A percentile compares a stretch with the other conserved stretches of the same genome.
Evolutionary conservation across 2,329 filamentous ascomycete species (phyloP).

Genomic region (Exophiala sideris): DNA sequence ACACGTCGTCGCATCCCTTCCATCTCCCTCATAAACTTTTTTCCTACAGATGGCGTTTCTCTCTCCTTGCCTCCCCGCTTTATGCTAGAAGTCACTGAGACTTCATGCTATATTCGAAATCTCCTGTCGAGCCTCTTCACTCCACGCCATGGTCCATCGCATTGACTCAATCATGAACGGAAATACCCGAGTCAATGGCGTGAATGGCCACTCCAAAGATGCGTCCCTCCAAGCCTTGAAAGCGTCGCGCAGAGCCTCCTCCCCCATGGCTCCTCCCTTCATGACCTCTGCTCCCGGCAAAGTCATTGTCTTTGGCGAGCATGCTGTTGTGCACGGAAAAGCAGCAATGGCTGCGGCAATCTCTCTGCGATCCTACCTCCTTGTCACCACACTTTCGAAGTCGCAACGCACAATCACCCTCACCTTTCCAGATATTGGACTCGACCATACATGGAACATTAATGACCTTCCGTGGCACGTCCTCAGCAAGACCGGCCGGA

Average conservation of each 20-base stretch:
- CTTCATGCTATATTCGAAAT: not conserved
- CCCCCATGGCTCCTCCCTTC: slow-evolving; percentile 76
- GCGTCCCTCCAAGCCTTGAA: slow-evolving; percentile 8
- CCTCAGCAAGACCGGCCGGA: slow-evolving; percentile 78
- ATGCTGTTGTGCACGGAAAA: slow-evolving; percentile 97
- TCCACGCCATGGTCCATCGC: slow-evolving; percentile 14
- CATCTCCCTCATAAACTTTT: slow-evolving; percentile 3
- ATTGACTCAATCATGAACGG: slow-evolving; percentile 20
- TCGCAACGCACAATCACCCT: slow-evolving; percentile 83
- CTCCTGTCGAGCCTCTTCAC: not conserved
- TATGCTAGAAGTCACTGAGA: not conserved
- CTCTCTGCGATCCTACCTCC: slow-evolving; percentile 91
- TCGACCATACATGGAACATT: slow-evolving; percentile 92
- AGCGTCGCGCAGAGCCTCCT: slow-evolving; percentile 43
- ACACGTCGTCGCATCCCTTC: not conserved
- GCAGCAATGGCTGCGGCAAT: slow-evolving; percentile 93
- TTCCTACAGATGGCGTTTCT: not conserved
- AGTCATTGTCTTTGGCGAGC: slow-evolving; percentile 96
- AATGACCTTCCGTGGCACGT: slow-evolving; percentile 81
- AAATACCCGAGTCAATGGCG: slow-evolving; percentile 19
- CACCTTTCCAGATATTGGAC: slow-evolving; percentile 84
- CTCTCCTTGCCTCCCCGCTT: not conserved
- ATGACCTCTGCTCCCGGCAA: slow-evolving; percentile 98
- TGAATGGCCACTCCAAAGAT: slow-evolving; percentile 24
- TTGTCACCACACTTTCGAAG: slow-evolving; percentile 91